Evolutionary conservation across 73 alveolate genomes (phyloP), one percentile per base, ranked within the genome.

Genomic region (Paramecium sonneborni): DNA sequence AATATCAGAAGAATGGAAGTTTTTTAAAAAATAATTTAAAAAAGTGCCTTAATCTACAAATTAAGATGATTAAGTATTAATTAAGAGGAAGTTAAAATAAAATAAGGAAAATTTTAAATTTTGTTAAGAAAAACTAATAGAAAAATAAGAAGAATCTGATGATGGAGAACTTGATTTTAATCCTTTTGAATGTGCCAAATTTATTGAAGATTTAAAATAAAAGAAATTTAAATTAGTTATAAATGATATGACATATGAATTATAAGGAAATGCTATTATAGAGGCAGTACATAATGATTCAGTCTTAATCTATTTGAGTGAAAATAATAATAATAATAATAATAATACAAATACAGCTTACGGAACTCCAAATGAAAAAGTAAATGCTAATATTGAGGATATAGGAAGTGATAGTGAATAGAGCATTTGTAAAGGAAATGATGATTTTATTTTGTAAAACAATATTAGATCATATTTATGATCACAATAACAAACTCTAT

Each of bases 371-470:
- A 28, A 62, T 10, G 48, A 62, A 32, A 62, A 62, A 21, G 24
- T 9, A 1, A 62, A 32, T 52, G 11, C 68, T 30, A 62, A 26
- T 24, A 5, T 26, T 23, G 39, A 62, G 20, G 20, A 62, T 30
- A 62, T 62, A 12, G 84, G 84, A 62, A 62, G 84, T 62, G 84
- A 62, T 62, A 62, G 84, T 26, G 84, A 62, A 62, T 62, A 12
- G 84, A 62, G 84, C 26, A 62, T 62, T 62, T 62, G 48, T n/a
- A 62, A 26, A 62, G 84, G 84, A 30, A 62, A 32, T 62, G 84
- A 62, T 26, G 84, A 62, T 14, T 62, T 62, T 32, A 30, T 62
- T 26, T 30, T 62, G 7, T 32, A 62, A 62, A 62, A 62, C 44
- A 62, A 62, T 12, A 62, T 62, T 62, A 62, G 84, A 26, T 62